Conservation (phyloP, 371 early-diverging fungal species). For the Mortierella sp. region DNA sequence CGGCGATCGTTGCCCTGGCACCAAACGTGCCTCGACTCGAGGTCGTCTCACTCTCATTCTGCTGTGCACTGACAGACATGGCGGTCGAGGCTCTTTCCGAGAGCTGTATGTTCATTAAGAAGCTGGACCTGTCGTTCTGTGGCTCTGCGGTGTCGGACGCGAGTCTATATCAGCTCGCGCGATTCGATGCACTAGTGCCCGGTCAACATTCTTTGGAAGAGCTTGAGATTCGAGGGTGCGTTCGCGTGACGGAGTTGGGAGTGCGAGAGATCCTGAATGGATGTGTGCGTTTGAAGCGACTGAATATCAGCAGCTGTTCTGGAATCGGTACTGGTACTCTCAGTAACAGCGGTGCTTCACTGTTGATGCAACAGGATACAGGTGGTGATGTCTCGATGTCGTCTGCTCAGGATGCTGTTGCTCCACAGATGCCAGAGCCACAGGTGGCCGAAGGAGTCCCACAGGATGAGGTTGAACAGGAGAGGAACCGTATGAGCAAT, state of each 20-base stretch:
- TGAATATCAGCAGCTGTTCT: slow-evolving; percentile 43
- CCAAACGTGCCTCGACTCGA: slow-evolving; percentile 66
- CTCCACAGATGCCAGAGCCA: not conserved
- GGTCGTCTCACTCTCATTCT: slow-evolving; percentile 76
- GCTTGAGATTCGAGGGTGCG: slow-evolving; percentile 73
- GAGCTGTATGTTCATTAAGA: slow-evolving; percentile 58
- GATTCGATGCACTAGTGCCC: slow-evolving; percentile 22
- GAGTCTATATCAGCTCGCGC: slow-evolving; percentile 57
- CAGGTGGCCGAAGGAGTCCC: not conserved
- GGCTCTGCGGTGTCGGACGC: slow-evolving; percentile 82
- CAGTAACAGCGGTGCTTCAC: not conserved
- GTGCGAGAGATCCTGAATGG: slow-evolving; percentile 55
- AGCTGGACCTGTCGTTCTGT: slow-evolving; percentile 80
- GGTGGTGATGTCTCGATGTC: not conserved
- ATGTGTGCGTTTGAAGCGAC: slow-evolving; percentile 22
- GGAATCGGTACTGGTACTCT: slow-evolving; percentile 35
- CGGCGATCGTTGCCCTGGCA: slow-evolving; percentile 67
- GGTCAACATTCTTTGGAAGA: slow-evolving; percentile 50
- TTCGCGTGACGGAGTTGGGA: slow-evolving; percentile 72
- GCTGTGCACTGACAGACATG: slow-evolving; percentile 81
- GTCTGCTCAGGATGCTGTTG: not conserved
- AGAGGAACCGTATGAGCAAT: not conserved
- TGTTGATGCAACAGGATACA: not conserved
- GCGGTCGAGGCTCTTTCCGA: slow-evolving; percentile 62
- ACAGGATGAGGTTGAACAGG: not conserved